Evolutionary conservation across 192 early-diverging fungal species (phyloP).

Genomic region (Backusella parvicylindrica): DNA sequence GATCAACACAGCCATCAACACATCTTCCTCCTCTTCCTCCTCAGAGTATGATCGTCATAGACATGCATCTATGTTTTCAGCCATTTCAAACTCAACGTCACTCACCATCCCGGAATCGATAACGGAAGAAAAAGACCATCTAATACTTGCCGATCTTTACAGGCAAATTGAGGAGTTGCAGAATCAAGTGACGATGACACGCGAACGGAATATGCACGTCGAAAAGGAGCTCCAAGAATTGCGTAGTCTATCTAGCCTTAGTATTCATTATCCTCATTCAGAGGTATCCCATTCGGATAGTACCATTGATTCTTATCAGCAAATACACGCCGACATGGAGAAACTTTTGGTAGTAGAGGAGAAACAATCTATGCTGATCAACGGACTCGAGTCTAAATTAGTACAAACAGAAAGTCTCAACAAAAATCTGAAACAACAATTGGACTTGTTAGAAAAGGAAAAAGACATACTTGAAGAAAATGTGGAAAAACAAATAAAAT

Average conservation of each 20-base stretch:
- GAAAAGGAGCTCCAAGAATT: constrained; percentile 6
- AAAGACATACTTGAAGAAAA: neutral
- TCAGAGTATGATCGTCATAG: neutral
- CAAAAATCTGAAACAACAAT: neutral
- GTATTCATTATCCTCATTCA: neutral
- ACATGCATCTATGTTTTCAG: constrained; percentile 1
- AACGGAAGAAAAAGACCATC: neutral
- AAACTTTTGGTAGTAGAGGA: neutral
- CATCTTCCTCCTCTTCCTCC: neutral
- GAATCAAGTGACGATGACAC: constrained; percentile 20
- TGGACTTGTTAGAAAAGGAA: neutral
- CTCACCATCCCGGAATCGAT: neutral
- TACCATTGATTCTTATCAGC: too few relatives aligned
- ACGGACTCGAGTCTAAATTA: neutral
- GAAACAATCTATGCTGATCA: neutral
- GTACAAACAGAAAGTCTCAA: neutral
- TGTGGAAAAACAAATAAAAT: neutral
- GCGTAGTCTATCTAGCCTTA: neutral
- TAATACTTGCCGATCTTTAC: constrained; percentile 5
- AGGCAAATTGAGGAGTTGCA: constrained; percentile 30
- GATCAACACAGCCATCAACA: neutral
- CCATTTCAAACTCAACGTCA: neutral
- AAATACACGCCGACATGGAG: neutral
- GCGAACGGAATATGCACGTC: constrained; percentile 17
- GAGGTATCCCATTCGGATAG: neutral